phyloP scores from a whole-genome alignment of 2,329 filamentous ascomycete genomes.

The Colletotrichum sp. region DNA sequence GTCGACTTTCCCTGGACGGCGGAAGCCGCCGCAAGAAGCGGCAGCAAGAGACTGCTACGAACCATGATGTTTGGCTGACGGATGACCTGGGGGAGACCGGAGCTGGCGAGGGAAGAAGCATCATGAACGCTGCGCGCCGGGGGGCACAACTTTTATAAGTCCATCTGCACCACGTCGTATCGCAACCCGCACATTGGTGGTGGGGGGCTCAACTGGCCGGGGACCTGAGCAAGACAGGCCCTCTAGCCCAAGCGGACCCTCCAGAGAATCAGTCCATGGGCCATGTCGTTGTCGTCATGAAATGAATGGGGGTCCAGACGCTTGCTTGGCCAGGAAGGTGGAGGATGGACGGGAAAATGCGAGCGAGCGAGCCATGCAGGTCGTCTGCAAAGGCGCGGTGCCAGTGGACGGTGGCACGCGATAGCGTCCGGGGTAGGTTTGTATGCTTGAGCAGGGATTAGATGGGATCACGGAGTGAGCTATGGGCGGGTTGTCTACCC shows the following conservation, averaged over 20 bases:
- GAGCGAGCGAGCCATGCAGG: neutral
- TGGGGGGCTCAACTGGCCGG: neutral
- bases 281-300: conserved; percentile 1
- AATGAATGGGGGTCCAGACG: neutral
- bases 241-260: neutral
- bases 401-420: neutral
- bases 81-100: conserved; percentile 11
- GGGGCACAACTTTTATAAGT: conserved; percentile 11
- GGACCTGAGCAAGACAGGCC: neutral
- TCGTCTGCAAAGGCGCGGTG: neutral
- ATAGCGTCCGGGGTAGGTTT: neutral
- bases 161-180: neutral
- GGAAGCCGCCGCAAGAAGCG: conserved; percentile 38
- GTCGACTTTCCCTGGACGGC: conserved; percentile 31
- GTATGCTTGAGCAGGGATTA: neutral
- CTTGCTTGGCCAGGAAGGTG: conserved; percentile 16
- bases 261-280: neutral
- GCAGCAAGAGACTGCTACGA: conserved; percentile 34
- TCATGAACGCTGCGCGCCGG: neutral
- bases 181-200: neutral
- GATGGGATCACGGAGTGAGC: neutral
- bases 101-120: neutral
- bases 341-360: neutral
- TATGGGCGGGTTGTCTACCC: neutral
- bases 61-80: conserved; percentile 37